Conservation (phyloP, 2,329 filamentous ascomycete species). For the Xylaria arbuscula region DNA sequence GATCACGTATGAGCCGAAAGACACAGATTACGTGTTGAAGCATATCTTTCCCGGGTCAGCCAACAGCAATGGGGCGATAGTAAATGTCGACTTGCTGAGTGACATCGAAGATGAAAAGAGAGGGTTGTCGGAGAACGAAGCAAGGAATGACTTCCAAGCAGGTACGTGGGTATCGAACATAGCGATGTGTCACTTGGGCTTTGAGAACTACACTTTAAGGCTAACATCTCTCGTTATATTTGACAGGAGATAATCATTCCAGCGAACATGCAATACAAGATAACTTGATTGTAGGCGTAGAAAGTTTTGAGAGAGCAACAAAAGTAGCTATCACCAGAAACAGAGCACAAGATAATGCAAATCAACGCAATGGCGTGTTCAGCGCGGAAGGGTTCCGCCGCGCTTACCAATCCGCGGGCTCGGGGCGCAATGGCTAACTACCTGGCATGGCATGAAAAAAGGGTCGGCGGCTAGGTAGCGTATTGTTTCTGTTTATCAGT, state of each 20-base stretch:
- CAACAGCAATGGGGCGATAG: not conserved
- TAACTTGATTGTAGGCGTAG: not conserved
- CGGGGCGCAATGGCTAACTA: not conserved
- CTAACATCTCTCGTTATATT: not conserved
- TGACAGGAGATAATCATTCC: not conserved
- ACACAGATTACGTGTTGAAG: not conserved
- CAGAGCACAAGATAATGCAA: not conserved
- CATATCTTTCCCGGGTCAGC: not conserved
- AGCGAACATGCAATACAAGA: not conserved
- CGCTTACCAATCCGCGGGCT: not conserved
- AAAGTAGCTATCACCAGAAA: not conserved
- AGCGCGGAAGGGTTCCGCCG: conserved; percentile 1
- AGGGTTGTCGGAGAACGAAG: not conserved
- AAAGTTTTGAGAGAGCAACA: not conserved
- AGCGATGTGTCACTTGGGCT: not conserved
- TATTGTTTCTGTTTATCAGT: too few relatives aligned
- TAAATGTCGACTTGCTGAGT: conserved; percentile 2
- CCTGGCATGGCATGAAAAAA: not conserved
- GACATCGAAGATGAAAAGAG: not conserved
- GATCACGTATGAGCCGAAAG: not conserved
- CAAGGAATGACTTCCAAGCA: not conserved
- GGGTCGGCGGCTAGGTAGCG: not conserved
- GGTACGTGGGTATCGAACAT: not conserved
- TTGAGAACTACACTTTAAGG: not conserved
- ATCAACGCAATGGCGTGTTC: not conserved